Conservation (phyloP, 2,329 filamentous ascomycete genomes). For the Thyridium curvatum region DNA sequence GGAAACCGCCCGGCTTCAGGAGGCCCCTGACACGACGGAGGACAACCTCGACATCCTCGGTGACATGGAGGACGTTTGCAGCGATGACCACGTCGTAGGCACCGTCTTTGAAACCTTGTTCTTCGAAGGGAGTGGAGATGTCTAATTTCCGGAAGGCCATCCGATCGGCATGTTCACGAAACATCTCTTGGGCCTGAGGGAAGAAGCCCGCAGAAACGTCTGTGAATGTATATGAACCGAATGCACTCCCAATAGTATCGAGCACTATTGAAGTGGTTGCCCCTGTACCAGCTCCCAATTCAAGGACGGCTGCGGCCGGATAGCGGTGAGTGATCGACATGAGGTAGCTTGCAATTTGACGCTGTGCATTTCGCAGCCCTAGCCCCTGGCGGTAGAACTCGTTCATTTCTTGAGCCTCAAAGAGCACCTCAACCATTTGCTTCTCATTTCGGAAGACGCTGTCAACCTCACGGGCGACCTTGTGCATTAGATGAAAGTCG, state of each 20-base stretch:
- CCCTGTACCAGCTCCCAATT: background rate
- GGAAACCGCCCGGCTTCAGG: conserved; percentile 21
- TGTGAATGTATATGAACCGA: conserved; percentile 1
- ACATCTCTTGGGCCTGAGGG: conserved; percentile 11
- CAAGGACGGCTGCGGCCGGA: background rate
- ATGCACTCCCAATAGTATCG: background rate
- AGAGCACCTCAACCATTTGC: conserved; percentile 3
- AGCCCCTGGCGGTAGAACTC: conserved; percentile 2
- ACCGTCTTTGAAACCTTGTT: conserved; percentile 18
- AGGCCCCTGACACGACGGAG: conserved; percentile 17
- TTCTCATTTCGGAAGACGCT: conserved; percentile 1
- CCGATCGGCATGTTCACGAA: conserved; percentile 15
- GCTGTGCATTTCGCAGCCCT: conserved; percentile 2
- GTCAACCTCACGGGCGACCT: background rate
- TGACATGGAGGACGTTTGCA: conserved; percentile 23
- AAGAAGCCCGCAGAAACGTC: conserved; percentile 4
- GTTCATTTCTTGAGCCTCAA: conserved; percentile 1
- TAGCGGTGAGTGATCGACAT: background rate
- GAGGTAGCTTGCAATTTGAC: conserved; percentile 1
- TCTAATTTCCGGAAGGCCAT: conserved; percentile 7
- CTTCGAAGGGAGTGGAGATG: conserved; percentile 15
- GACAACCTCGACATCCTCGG: conserved; percentile 17
- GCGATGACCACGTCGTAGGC: conserved; percentile 22
- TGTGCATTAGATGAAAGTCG: conserved; percentile 2
- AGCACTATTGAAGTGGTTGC: background rate